Percentiles rank a stretch among this genome's conserved stretches.
These are phyloP conservation scores for Penicillium dipodomyicola DNA, from an alignment of 495 filamentous ascomycete species.

Conservation along the genomic window DNA sequence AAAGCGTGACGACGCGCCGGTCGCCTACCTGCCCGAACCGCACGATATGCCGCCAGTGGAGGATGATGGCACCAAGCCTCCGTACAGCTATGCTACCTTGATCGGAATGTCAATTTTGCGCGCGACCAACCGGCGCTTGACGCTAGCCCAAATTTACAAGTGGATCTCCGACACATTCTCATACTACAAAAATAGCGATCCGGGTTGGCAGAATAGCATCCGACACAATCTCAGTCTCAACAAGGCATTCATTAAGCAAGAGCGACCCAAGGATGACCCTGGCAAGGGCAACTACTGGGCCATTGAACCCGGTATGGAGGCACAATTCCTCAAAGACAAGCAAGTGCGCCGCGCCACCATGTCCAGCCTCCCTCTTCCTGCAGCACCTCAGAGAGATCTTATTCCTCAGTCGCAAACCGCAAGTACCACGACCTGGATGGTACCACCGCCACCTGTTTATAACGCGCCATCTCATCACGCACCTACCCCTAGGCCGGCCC, in stretches of 20 bases:
- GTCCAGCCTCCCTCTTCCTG: constrained; percentile 44
- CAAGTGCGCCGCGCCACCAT: constrained; percentile 55
- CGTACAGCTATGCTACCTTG: constrained; percentile 88
- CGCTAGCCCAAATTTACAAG: constrained; percentile 96
- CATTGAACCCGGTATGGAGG: constrained; percentile 83
- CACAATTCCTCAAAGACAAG: constrained; percentile 86
- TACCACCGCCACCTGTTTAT: constrained; percentile 32
- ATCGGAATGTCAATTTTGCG: constrained; percentile 97
- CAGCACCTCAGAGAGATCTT: constrained; percentile 35
- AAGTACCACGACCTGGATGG: constrained; percentile 42
- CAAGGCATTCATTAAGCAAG: constrained; percentile 95
- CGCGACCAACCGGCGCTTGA: constrained; percentile 77
- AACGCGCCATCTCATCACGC: constrained; percentile 17
- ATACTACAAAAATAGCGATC: constrained; percentile 78
- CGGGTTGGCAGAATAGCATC: constrained; percentile 98
- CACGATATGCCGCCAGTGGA: constrained; percentile 74
- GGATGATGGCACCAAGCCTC: constrained; percentile 87
- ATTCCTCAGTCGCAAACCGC: constrained; percentile 29
- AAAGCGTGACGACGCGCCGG: constrained; percentile 46
- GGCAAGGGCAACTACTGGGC: constrained; percentile 99
- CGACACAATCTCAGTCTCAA: constrained; percentile 97
- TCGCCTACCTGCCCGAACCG: constrained; percentile 61
- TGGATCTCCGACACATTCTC: constrained; percentile 95
- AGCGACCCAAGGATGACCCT: constrained; percentile 94
- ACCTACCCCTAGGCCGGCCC: constrained; percentile 21